Conservation (phyloP, 2,329 filamentous ascomycete species). For the Clarireedia homoeocarpa region DNA sequence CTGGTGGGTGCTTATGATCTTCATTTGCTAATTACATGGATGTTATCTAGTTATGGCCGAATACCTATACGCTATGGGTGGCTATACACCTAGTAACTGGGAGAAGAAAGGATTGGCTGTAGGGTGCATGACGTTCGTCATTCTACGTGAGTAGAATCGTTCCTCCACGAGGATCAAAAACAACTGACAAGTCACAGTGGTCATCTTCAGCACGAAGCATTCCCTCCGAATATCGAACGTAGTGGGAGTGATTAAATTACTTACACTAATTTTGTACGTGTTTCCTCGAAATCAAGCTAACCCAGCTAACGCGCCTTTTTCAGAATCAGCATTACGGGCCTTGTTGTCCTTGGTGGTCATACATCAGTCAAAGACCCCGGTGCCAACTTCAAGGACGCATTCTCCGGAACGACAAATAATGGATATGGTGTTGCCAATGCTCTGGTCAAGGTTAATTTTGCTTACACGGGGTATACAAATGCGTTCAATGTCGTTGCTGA, state of each 20-base stretch:
- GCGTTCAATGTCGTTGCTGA: conserved; percentile 57
- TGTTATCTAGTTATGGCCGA: conserved; percentile 42
- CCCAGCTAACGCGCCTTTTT: background rate
- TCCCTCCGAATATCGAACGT: conserved; percentile 48
- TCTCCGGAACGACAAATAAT: conserved; percentile 38
- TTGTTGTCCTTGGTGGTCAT: conserved; percentile 54
- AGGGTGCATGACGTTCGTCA: conserved; percentile 33
- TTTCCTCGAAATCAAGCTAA: conserved; percentile 6
- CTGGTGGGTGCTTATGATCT: too few species aligned
- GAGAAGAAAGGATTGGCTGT: conserved; percentile 59
- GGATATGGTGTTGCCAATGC: conserved; percentile 49
- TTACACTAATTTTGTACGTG: conserved; percentile 50
- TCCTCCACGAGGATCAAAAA: background rate
- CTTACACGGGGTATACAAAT: conserved; percentile 50
- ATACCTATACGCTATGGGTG: conserved; percentile 54
- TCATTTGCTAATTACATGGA: background rate
- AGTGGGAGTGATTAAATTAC: conserved; percentile 51
- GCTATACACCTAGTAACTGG: conserved; percentile 47
- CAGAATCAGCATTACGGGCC: conserved; percentile 47
- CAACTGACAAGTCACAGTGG: conserved; percentile 23
- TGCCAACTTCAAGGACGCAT: conserved; percentile 47
- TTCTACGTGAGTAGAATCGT: conserved; percentile 37
- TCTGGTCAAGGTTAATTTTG: conserved; percentile 50
- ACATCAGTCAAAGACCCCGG: conserved; percentile 41
- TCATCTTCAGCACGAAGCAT: conserved; percentile 48